Evolutionary conservation across 345 rosid genomes (phyloP), one percentile per base, ranked within the genome.

Genomic region (Melaleuca quinquenervia): DNA sequence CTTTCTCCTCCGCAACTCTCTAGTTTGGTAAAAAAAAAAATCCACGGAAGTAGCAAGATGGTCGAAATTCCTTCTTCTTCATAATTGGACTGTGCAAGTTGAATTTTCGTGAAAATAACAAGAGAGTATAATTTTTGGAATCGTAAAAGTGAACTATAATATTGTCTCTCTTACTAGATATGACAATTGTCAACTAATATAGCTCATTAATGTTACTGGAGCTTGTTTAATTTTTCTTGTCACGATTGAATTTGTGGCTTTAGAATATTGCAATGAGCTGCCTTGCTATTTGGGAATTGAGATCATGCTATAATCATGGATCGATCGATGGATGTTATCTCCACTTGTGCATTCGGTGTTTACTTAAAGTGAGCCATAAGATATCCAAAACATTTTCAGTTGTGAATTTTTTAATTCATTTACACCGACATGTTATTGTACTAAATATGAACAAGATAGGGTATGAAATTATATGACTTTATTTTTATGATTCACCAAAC

Each of bases 401-500:
- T 32, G 11, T 32, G 78, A 1, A 70, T 8, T 32, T 64, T 32
- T 21, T 16, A 70, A 0, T 70, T 16, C 21, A 70, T 70, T 70
- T 70, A 32, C 24, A 18, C 1, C 2, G 1, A 29, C 16, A 20
- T 3, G 13, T 14, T 70, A 6, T 70, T 70, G 8, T 70, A 32
- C 5, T 32, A 32, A 8, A 20, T 12, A 70, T 70, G 11, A 24
- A 32, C 11, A 4, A 3, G 22, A 70, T 18, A 70, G 0, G 76
- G 16, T 32, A 32, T 64, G 0, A 64, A 64, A 16, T 1, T 13
- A 58, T n/a, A n/a, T 4, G 0, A 18, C 13, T 32, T 32, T 32
- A 70, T 70, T 70, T 15, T 0, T 9, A 12, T 1, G 24, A 32
- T 32, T 18, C 1, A 3, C 78, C 2, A 2, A 32, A 3, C 22